Evolutionary conservation across 129 eudicot species (phyloP).

Genomic region (Flaveria robusta): DNA sequence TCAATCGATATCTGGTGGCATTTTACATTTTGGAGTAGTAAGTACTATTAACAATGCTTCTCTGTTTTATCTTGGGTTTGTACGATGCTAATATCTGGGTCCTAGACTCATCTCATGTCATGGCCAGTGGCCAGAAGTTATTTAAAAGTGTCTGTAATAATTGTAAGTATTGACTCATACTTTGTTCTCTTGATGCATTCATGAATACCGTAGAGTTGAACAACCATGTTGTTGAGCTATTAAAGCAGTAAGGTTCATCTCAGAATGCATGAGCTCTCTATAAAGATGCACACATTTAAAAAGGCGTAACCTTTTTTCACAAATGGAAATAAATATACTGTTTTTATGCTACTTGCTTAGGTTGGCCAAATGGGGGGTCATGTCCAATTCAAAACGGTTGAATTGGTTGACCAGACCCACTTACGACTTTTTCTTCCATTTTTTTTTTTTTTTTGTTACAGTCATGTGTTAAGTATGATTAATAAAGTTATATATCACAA

Average conservation of each 20-base stretch:
- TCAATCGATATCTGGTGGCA: not conserved
- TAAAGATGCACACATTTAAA: not conserved
- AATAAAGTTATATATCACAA: too few species aligned
- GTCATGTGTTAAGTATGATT: too few species aligned
- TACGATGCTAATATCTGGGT: not conserved
- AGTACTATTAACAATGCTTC: not conserved
- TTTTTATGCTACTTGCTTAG: too few species aligned
- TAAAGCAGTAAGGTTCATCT: not conserved
- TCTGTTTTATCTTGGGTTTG: not conserved
- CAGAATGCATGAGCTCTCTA: not conserved
- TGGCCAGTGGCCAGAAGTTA: not conserved
- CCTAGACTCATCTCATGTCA: not conserved
- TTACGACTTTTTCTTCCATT: too few species aligned
- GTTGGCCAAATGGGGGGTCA: too few species aligned
- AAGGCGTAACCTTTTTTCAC: not conserved
- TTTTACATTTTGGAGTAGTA: conserved; percentile 4
- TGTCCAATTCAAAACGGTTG: too few species aligned
- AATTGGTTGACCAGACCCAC: too few species aligned
- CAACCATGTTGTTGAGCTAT: not conserved
- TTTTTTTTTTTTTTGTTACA: not conserved
- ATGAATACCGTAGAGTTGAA: not conserved
- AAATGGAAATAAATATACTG: not conserved
- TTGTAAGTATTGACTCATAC: not conserved
- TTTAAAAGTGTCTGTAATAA: not conserved
- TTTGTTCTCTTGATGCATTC: not conserved